Conservation (phyloP, 116 monocot species). For the Cymodocea nodosa region DNA sequence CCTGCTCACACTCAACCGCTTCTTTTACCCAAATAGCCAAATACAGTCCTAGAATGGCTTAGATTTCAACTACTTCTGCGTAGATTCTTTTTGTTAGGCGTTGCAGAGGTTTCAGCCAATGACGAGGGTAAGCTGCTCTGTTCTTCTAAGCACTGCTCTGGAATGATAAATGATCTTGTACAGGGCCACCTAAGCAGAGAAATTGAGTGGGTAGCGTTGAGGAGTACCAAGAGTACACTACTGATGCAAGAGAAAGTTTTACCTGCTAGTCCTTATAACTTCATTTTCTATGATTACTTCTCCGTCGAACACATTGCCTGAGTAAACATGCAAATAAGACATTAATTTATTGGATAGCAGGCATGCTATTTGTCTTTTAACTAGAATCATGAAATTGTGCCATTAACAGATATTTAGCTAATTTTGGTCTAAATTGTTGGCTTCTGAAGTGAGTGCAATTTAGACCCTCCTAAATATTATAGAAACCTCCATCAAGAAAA, state of each 20-base stretch:
- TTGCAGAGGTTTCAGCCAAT: conserved; percentile 2
- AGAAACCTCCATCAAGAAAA: no score
- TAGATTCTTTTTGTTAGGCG: conserved; percentile 1
- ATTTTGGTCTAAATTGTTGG: no score
- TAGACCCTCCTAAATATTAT: no score
- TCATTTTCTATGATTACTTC: conserved; percentile 8
- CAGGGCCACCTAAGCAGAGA: conserved; percentile 2
- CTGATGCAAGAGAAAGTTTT: background rate
- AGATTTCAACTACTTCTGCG: background rate
- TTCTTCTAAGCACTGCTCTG: background rate
- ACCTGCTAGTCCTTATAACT: conserved; percentile 12
- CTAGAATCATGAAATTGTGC: background rate
- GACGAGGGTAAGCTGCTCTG: conserved; percentile 1
- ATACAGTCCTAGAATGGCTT: no score
- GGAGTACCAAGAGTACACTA: background rate
- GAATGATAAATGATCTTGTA: conserved; percentile 6
- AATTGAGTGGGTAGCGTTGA: no score
- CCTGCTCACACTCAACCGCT: no score
- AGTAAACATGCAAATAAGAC: background rate
- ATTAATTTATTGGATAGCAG: background rate
- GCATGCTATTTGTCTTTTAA: background rate
- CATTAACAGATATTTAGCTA: no score
- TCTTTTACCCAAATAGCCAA: no score
- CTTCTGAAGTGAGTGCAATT: no score
- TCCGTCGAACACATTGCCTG: conserved; percentile 4